Evolutionary conservation across 2,329 filamentous ascomycete species (phyloP).

Genomic region (Monosporascus ibericus): DNA sequence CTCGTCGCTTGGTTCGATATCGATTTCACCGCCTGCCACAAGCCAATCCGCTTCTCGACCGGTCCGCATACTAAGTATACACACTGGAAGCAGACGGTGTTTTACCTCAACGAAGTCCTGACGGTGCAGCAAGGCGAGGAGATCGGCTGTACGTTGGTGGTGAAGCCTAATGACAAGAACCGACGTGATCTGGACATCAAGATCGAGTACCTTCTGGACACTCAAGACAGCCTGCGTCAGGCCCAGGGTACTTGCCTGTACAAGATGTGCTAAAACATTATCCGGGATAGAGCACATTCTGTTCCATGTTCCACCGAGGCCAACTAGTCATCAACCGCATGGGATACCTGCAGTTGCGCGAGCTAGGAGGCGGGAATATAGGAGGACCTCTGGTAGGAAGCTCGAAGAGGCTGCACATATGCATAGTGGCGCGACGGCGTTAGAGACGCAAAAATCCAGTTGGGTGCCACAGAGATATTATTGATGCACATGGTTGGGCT

Average conservation of each 20-base stretch:
- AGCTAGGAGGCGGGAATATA: background rate
- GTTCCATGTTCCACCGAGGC: conserved; percentile 1
- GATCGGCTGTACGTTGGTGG: conserved; percentile 66
- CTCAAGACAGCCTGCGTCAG: conserved; percentile 63
- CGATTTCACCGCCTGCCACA: conserved; percentile 96
- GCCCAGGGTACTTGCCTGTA: conserved; percentile 70
- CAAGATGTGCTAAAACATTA: conserved; percentile 58
- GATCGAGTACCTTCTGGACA: conserved; percentile 75
- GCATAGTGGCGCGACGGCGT: conserved; percentile 1
- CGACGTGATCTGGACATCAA: conserved; percentile 89
- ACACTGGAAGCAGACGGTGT: conserved; percentile 99
- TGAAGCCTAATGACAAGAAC: conserved; percentile 91
- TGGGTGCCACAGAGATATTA: background rate
- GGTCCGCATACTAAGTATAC: conserved; percentile 98
- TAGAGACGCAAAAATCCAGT: background rate
- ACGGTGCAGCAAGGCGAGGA: conserved; percentile 85
- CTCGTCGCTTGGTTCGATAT: conserved; percentile 99
- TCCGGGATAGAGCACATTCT: background rate
- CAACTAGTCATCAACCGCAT: background rate
- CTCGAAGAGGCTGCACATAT: background rate
- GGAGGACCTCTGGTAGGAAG: background rate
- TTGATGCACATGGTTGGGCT: background rate
- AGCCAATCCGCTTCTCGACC: conserved; percentile 93
- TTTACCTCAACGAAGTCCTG: conserved; percentile 90
- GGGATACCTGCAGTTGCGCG: background rate